Conservation (phyloP, 257 asterid genomes). For the Jacaranda mimosifolia region DNA sequence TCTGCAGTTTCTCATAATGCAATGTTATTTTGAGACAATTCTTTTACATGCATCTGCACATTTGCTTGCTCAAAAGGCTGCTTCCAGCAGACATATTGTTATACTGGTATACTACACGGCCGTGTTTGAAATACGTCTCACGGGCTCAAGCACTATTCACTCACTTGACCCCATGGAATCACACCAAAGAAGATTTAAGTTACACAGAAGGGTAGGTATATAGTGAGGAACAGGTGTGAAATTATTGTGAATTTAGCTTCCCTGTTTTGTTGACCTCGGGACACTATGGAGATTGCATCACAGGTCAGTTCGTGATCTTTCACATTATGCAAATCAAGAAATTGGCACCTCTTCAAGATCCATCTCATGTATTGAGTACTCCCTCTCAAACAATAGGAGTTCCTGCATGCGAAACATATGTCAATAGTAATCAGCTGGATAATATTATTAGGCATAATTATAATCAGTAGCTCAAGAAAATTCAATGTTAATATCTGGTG, state of each 20-base stretch:
- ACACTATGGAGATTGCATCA: not conserved
- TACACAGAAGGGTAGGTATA: not conserved
- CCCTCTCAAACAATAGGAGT: conserved; percentile 82
- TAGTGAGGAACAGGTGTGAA: not conserved
- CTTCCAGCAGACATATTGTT: too few relatives aligned
- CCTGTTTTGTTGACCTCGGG: not conserved
- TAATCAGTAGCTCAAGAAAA: not conserved
- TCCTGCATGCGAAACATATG: conserved; percentile 61
- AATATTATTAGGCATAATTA: not conserved
- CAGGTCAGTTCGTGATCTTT: not conserved
- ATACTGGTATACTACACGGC: too few relatives aligned
- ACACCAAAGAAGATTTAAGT: not conserved
- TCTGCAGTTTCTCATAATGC: too few relatives aligned
- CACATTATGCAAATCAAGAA: conserved; percentile 41
- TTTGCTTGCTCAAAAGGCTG: too few relatives aligned
- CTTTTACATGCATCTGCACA: too few relatives aligned
- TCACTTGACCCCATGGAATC: too few relatives aligned
- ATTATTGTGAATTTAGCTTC: not conserved
- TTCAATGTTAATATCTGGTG: not conserved
- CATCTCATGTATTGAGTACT: conserved; percentile 71
- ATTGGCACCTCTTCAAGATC: conserved; percentile 51
- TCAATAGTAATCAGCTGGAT: conserved; percentile 22
- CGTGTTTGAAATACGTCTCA: too few relatives aligned
- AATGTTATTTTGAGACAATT: too few relatives aligned
- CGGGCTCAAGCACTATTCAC: too few relatives aligned